Evolutionary conservation across 2,329 filamentous ascomycete genomes (phyloP).

Genomic region (Beauveria scarabaeidicola): DNA sequence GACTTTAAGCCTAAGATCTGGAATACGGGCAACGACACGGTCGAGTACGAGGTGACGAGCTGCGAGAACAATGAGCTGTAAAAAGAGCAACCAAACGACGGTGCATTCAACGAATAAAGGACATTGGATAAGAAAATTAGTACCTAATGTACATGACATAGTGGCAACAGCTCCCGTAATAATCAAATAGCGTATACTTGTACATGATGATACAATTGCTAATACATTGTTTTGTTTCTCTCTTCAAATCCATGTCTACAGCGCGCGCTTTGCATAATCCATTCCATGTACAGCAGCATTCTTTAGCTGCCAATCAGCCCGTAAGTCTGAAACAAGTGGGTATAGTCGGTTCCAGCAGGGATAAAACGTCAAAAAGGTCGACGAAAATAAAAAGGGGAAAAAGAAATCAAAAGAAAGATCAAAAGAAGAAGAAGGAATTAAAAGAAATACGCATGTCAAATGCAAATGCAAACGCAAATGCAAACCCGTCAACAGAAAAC

Average conservation of each 20-base stretch:
- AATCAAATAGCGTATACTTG: background rate
- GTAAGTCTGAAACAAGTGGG: constrained; percentile 3
- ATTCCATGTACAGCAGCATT: background rate
- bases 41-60: constrained; percentile 29
- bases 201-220: background rate
- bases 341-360: constrained; percentile 8
- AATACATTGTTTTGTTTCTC: background rate
- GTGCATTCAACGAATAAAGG: too few relatives aligned
- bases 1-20: constrained; percentile 39
- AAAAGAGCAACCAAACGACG: background rate
- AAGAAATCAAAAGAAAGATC: background rate
- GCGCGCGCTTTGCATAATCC: background rate
- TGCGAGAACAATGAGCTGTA: constrained; percentile 9
- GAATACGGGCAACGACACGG: constrained; percentile 34
- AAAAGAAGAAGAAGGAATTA: background rate
- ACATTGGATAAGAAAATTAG: too few relatives aligned
- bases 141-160: too few relatives aligned
- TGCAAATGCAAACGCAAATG: background rate
- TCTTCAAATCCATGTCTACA: background rate
- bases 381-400: background rate
- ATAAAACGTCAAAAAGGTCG: background rate
- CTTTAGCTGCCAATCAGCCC: background rate
- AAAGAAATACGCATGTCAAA: background rate
- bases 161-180: background rate
- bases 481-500: background rate